Evolutionary conservation across 192 early-diverging fungal genomes (phyloP).

Genomic region (Podila minutissima): DNA sequence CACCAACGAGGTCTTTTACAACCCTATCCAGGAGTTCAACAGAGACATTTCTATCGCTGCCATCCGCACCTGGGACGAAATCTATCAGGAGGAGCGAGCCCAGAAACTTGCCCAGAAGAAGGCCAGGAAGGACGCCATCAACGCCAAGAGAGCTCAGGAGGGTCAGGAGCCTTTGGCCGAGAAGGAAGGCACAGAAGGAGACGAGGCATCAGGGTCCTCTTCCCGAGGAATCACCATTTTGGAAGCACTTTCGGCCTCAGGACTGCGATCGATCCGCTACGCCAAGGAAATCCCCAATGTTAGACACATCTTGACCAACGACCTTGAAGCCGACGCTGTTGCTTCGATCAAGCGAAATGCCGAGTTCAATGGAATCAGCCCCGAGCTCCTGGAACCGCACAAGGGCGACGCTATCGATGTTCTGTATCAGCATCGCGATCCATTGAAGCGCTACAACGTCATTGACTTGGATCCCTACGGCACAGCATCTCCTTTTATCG

Average conservation of each 20-base stretch:
- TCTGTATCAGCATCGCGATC: conserved; percentile 73
- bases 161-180: conserved; percentile 31
- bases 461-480: conserved; percentile 98
- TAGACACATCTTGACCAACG: conserved; percentile 88
- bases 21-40: conserved; percentile 98
- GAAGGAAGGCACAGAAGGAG: conserved; percentile 23
- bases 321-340: conserved; percentile 90
- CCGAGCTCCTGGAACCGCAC: conserved; percentile 80
- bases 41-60: conserved; percentile 97
- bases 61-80: conserved; percentile 91
- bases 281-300: conserved; percentile 91
- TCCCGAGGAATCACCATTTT: conserved; percentile 71
- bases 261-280: conserved; percentile 95
- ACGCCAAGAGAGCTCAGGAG: conserved; percentile 31
- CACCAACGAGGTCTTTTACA: conserved; percentile 97
- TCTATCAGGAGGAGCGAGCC: conserved; percentile 72
- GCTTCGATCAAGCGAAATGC: conserved; percentile 88
- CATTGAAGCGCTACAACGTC: conserved; percentile 75
- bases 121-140: conserved; percentile 37
- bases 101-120: conserved; percentile 65
- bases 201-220: conserved; percentile 14
- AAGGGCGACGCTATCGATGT: conserved; percentile 85
- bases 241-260: conserved; percentile 95
- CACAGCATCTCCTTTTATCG: conserved; percentile 93
- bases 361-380: conserved; percentile 80